phyloP scores from a whole-genome alignment of 2,329 filamentous ascomycete genomes.

The Grosmannia serpens region DNA sequence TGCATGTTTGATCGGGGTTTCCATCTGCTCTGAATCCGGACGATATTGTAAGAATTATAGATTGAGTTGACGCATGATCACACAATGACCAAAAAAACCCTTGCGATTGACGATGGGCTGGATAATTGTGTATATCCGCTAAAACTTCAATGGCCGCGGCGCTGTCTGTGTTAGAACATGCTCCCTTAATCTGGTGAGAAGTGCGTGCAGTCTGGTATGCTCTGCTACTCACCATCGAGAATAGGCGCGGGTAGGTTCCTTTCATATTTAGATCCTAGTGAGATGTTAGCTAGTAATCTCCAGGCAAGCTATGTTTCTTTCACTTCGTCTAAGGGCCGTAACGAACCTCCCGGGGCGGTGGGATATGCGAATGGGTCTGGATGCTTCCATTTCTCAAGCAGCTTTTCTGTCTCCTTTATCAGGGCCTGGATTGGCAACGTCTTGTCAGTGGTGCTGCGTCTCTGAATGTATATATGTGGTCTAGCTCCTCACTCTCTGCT shows the following conservation, averaged over 20 bases:
- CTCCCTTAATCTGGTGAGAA: background rate
- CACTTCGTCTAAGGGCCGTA: background rate
- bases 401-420: constrained; percentile 74
- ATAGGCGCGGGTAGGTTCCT: constrained; percentile 75
- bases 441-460: constrained; percentile 5
- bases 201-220: background rate
- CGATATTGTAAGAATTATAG: too few species aligned
- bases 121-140: constrained; percentile 46
- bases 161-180: constrained; percentile 22
- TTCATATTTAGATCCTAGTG: constrained; percentile 83
- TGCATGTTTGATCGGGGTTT: too few species aligned
- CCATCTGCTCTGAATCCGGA: too few species aligned
- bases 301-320: background rate
- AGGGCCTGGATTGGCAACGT: constrained; percentile 46
- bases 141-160: constrained; percentile 39
- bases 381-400: constrained; percentile 93
- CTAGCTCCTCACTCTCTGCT: constrained; percentile 57
- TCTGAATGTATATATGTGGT: background rate
- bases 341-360: constrained; percentile 81
- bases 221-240: constrained; percentile 60
- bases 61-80: too few species aligned
- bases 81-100: background rate
- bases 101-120: constrained; percentile 16
- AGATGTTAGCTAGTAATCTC: constrained; percentile 2
- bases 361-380: constrained; percentile 86